These are phyloP conservation scores for Paratinospora sagittata DNA, from an alignment of 164 flowering plant genomes.

Conservation along the genomic window DNA sequence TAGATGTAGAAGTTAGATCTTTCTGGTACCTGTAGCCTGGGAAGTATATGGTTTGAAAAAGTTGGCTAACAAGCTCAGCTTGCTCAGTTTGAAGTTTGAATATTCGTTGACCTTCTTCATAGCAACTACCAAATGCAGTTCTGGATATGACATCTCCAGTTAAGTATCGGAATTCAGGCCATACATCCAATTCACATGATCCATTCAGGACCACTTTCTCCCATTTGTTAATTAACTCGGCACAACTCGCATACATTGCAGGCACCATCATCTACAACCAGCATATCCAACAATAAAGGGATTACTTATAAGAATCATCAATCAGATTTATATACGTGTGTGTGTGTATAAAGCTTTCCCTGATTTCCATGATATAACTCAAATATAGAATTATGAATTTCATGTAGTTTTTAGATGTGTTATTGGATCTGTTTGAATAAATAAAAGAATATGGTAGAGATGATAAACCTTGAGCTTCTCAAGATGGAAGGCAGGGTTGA, in stretches of 20 bases:
- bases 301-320: no score
- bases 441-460: neutral
- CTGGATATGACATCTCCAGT: no score
- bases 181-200: slow-evolving; percentile 12
- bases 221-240: slow-evolving; percentile 22
- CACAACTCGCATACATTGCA: slow-evolving; percentile 25
- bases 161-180: no score
- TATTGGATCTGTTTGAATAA: no score
- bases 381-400: no score
- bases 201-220: slow-evolving; percentile 6
- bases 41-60: neutral
- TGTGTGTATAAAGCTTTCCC: no score
- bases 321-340: no score
- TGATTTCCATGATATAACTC: no score
- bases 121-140: no score
- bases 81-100: slow-evolving; percentile 34
- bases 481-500: slow-evolving; percentile 26
- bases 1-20: no score
- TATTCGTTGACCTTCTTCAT: slow-evolving; percentile 13
- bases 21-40: slow-evolving; percentile 16
- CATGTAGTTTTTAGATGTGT: no score
- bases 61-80: slow-evolving; percentile 10
- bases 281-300: no score
- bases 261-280: slow-evolving; percentile 26
- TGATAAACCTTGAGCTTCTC: slow-evolving; percentile 27